Percentiles rank a stretch among this genome's conserved stretches.
Conservation (phyloP, 2,329 filamentous ascomycete species). For the Pseudofabraea citricarpa region DNA sequence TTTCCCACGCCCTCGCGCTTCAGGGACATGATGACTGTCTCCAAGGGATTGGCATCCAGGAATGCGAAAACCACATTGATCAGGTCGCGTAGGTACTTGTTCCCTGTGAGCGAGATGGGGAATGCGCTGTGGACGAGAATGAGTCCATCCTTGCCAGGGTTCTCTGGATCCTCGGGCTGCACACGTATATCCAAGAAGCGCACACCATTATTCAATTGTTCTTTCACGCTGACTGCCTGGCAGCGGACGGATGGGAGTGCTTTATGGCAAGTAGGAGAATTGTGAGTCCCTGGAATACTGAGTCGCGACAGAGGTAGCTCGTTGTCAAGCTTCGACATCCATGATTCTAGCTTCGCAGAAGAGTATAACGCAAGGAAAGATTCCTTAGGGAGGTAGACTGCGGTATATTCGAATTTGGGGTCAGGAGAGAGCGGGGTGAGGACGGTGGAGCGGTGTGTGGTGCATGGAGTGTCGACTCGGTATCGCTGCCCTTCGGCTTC, state of each 20-base stretch:
- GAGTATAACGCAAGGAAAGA: conserved; percentile 62
- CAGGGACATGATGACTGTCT: conserved; percentile 79
- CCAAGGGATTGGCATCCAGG: conserved; percentile 70
- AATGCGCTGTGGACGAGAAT: conserved; percentile 87
- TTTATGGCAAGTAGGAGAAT: conserved; percentile 78
- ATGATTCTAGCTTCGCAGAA: conserved; percentile 62
- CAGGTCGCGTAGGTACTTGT: conserved; percentile 72
- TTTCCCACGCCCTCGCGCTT: conserved; percentile 88
- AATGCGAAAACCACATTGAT: conserved; percentile 69
- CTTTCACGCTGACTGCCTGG: conserved; percentile 71
- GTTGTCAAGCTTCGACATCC: conserved; percentile 77
- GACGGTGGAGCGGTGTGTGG: conserved; percentile 52
- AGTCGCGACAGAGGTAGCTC: conserved; percentile 71
- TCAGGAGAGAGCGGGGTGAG: conserved; percentile 52
- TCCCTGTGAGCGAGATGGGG: conserved; percentile 77
- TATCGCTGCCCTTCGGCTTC: conserved; percentile 61
- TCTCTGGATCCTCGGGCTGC: conserved; percentile 53
- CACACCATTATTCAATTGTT: conserved; percentile 84
- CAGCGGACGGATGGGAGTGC: conserved; percentile 91
- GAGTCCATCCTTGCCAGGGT: conserved; percentile 59
- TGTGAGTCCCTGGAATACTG: conserved; percentile 93
- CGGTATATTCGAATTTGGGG: conserved; percentile 55
- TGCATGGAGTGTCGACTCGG: conserved; percentile 67
- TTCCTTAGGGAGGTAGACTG: conserved; percentile 55
- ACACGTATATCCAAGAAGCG: conserved; percentile 93